Percentiles rank a stretch among this genome's conserved stretches.
phyloP scores from a whole-genome alignment of 164 flowering plant genomes.

The Taxillus chinensis region DNA sequence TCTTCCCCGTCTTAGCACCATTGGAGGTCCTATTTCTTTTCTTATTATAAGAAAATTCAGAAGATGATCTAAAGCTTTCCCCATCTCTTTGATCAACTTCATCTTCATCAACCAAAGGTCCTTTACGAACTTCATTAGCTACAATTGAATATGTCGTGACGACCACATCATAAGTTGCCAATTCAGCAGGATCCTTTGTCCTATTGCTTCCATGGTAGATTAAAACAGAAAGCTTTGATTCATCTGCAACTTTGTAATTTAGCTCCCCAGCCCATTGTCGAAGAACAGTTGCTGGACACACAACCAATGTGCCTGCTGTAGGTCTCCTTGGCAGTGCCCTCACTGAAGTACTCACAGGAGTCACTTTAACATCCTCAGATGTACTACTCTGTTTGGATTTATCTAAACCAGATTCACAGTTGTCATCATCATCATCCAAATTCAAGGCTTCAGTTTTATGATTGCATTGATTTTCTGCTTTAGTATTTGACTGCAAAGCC shows the following conservation, averaged over 20 bases:
- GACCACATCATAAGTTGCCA: constrained; percentile 89
- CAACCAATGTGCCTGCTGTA: constrained; percentile 86
- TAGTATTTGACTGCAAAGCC: constrained; percentile 30
- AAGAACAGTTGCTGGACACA: constrained; percentile 94
- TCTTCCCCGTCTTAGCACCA: constrained; percentile 51
- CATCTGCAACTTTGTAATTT: constrained; percentile 66
- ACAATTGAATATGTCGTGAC: constrained; percentile 92
- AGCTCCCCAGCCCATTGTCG: constrained; percentile 94
- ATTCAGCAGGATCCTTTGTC: constrained; percentile 65
- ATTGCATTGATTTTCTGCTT: constrained; percentile 20
- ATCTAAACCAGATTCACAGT: constrained; percentile 18
- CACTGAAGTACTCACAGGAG: constrained; percentile 24
- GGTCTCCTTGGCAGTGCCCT: constrained; percentile 43
- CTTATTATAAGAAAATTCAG: constrained; percentile 49
- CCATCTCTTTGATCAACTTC: constrained; percentile 50
- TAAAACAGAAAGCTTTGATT: constrained; percentile 57
- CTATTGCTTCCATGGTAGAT: constrained; percentile 84
- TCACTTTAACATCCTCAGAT: constrained; percentile 20
- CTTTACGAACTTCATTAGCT: constrained; percentile 92
- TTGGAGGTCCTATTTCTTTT: constrained; percentile 45
- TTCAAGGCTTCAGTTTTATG: constrained; percentile 54
- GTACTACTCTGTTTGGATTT: constrained; percentile 26
- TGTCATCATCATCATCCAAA: constrained; percentile 75
- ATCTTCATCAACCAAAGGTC: constrained; percentile 72
- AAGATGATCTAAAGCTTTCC: constrained; percentile 51